A percentile compares a stretch with the other conserved stretches of the same genome.
Evolutionary conservation across 768 basidiomycete species (phyloP).

Genomic region (Pisolithus tinctorius): DNA sequence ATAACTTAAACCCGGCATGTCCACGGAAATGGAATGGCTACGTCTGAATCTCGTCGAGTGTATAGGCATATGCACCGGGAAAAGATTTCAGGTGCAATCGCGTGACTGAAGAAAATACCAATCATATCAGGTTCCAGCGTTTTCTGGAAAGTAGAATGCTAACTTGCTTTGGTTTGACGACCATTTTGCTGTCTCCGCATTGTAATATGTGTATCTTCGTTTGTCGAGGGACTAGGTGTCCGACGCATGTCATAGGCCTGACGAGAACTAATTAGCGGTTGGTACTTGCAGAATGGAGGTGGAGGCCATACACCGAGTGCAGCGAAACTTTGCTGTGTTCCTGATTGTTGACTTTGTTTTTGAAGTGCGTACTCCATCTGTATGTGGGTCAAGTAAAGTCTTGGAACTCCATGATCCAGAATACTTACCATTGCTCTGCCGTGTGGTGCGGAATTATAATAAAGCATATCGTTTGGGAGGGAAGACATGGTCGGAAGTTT

Average conservation of each 20-base stretch:
- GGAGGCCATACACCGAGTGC: conserved; percentile 17
- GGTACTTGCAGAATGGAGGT: neutral
- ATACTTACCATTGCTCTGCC: conserved; percentile 24
- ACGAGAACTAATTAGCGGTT: neutral
- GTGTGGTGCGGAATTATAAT: conserved; percentile 23
- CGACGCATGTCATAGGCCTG: conserved; percentile 26
- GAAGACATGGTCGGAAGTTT: conserved; percentile 25
- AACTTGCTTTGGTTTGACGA: conserved; percentile 16
- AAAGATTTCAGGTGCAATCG: conserved; percentile 24
- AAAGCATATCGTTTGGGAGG: conserved; percentile 25
- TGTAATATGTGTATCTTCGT: conserved; percentile 27
- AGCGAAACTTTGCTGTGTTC: conserved; percentile 9
- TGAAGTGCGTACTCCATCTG: conserved; percentile 29
- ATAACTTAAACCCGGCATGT: too few relatives aligned
- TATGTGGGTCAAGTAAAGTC: conserved; percentile 5
- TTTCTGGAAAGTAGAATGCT: neutral
- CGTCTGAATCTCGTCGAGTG: too few relatives aligned
- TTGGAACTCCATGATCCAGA: neutral
- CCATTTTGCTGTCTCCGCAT: conserved; percentile 24
- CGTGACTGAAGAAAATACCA: conserved; percentile 18
- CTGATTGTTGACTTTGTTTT: conserved; percentile 24
- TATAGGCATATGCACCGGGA: too few relatives aligned
- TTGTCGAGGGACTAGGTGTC: conserved; percentile 25
- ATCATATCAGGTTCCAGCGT: conserved; percentile 4
- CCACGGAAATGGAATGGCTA: too few relatives aligned